A percentile compares a stretch with the other conserved stretches of the same genome.
phyloP scores from a whole-genome alignment of 306 rosid genomes.

The Comarum palustre region DNA sequence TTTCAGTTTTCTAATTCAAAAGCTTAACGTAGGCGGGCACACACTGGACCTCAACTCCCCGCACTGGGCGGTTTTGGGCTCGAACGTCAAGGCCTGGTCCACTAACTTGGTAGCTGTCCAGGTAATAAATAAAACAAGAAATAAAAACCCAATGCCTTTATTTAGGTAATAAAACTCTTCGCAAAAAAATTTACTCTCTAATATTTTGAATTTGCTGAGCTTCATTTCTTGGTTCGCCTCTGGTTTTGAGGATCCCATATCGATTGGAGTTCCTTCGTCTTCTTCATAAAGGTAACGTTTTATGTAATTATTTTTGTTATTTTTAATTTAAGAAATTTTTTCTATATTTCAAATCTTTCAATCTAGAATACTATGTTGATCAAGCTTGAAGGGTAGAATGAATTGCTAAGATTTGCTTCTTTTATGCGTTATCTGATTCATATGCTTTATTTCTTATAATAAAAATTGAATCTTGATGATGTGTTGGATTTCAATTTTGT shows the following conservation, averaged over 20 bases:
- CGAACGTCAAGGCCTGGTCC: constrained; percentile 3
- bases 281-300: constrained; percentile 10
- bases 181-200: not conserved
- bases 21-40: not conserved
- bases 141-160: not conserved
- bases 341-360: not conserved
- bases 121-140: not conserved
- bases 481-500: not conserved
- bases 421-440: not conserved
- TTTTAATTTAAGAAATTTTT: not conserved
- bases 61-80: not conserved
- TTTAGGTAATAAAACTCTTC: not conserved
- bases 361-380: constrained; percentile 2
- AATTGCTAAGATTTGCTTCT: not conserved
- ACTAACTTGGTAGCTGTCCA: not conserved
- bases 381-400: not conserved
- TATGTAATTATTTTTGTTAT: not conserved
- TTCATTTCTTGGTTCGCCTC: not conserved
- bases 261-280: not conserved
- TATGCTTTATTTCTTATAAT: not conserved
- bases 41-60: not conserved
- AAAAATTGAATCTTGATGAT: not conserved
- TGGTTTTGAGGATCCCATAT: constrained; percentile 13
- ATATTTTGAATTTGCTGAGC: constrained; percentile 5
- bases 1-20: not conserved